These are phyloP conservation scores for Fusarium pilosicola DNA, from an alignment of 2,329 filamentous ascomycete species.

Conservation along the genomic window DNA sequence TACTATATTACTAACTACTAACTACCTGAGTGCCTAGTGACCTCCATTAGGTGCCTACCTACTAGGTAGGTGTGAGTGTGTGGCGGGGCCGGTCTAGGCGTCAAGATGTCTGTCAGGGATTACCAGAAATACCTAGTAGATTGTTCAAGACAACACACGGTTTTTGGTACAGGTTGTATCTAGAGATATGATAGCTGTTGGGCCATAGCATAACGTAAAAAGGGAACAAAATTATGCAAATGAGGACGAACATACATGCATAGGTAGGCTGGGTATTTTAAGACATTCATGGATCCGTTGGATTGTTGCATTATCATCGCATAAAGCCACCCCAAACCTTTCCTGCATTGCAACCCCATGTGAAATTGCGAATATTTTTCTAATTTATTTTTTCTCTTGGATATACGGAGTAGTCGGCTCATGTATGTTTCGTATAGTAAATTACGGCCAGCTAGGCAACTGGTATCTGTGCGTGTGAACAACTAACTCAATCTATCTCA, in stretches of 20 bases:
- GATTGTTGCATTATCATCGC: background rate
- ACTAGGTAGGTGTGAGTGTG: conserved; percentile 11
- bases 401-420: background rate
- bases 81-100: conserved; percentile 37
- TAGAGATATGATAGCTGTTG: conserved; percentile 7
- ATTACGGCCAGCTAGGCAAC: background rate
- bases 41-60: background rate
- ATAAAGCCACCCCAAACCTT: background rate
- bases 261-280: background rate
- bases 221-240: background rate
- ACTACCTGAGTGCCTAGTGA: background rate
- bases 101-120: conserved; percentile 11
- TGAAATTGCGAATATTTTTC: background rate
- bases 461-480: background rate
- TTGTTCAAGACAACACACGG: conserved; percentile 18
- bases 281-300: background rate
- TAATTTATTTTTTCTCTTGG: background rate
- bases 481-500: conserved; percentile 14
- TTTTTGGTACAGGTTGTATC: background rate
- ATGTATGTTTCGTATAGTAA: background rate
- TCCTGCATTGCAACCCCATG: background rate
- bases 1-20: background rate
- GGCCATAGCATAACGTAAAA: conserved; percentile 4
- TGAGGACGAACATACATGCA: background rate
- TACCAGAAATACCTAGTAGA: conserved; percentile 10